Conservation (phyloP, 495 filamentous ascomycete species). For the Penicillium longicatenatum region DNA sequence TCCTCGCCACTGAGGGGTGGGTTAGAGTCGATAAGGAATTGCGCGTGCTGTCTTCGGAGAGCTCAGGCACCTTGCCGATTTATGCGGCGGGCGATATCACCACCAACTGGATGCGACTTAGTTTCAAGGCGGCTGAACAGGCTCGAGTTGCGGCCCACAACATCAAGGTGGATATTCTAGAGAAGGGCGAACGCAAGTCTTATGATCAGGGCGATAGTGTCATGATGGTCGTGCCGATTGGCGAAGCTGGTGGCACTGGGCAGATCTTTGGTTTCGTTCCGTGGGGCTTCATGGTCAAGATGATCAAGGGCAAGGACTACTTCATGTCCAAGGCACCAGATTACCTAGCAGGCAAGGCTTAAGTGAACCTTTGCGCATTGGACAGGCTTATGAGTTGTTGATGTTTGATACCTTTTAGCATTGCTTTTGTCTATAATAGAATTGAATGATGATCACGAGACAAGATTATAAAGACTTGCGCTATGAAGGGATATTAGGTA, state of each 20-base stretch:
- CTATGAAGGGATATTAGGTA: background rate
- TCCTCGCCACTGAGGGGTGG: conserved; percentile 53
- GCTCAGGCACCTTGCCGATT: conserved; percentile 16
- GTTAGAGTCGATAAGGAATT: conserved; percentile 59
- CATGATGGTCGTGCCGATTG: conserved; percentile 47
- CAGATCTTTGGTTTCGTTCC: conserved; percentile 48
- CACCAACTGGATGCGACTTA: conserved; percentile 31
- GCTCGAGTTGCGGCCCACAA: conserved; percentile 34
- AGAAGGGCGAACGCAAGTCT: conserved; percentile 21
- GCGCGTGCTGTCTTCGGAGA: conserved; percentile 42
- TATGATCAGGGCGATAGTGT: conserved; percentile 29
- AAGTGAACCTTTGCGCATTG: background rate
- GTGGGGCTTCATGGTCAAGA: conserved; percentile 47
- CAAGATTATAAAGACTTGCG: background rate
- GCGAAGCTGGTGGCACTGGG: conserved; percentile 48
- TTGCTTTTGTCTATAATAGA: background rate
- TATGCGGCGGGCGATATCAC: conserved; percentile 47
- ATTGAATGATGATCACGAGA: background rate
- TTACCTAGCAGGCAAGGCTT: conserved; percentile 18
- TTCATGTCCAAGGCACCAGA: conserved; percentile 36
- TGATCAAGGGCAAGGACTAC: conserved; percentile 48
- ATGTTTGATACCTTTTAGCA: conserved; percentile 1
- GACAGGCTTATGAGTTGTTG: background rate
- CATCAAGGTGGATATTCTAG: conserved; percentile 34
- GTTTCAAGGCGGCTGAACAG: conserved; percentile 33